Evolutionary conservation across 371 early-diverging fungal species (phyloP).

Genomic region (Zychaea mexicana): DNA sequence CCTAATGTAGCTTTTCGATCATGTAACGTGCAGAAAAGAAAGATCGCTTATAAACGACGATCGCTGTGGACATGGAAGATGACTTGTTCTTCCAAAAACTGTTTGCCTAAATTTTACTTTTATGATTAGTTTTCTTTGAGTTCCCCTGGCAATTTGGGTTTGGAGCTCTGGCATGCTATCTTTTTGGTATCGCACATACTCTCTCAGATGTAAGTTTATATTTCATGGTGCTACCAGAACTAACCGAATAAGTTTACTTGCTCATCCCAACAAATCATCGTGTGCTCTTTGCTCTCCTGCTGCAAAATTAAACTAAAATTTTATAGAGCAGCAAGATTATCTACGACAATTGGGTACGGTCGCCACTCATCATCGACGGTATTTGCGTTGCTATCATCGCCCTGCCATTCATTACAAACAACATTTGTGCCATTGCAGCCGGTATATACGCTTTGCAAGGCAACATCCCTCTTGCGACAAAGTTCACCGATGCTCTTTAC

Average conservation of each 20-base stretch:
- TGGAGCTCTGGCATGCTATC: constrained; percentile 35
- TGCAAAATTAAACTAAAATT: not conserved
- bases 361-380: constrained; percentile 20
- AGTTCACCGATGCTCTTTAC: constrained; percentile 28
- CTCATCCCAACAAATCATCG: not conserved
- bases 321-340: constrained; percentile 31
- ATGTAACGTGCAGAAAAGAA: constrained; percentile 13
- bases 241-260: not conserved
- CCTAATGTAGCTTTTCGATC: constrained; percentile 23
- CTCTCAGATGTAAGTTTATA: constrained; percentile 32
- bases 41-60: not conserved
- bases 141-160: constrained; percentile 48
- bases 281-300: not conserved
- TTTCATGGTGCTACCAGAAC: not conserved
- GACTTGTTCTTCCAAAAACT: no score
- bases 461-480: constrained; percentile 16
- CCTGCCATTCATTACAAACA: constrained; percentile 36
- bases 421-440: constrained; percentile 26
- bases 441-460: constrained; percentile 27
- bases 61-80: not conserved
- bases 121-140: constrained; percentile 33
- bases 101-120: not conserved
- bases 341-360: constrained; percentile 20
- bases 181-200: constrained; percentile 45
- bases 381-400: constrained; percentile 20